Percentiles rank a stretch among this genome's conserved stretches.
phyloP scores from a whole-genome alignment of 2,329 filamentous ascomycete genomes.

The Cladophialophora yegresii region DNA sequence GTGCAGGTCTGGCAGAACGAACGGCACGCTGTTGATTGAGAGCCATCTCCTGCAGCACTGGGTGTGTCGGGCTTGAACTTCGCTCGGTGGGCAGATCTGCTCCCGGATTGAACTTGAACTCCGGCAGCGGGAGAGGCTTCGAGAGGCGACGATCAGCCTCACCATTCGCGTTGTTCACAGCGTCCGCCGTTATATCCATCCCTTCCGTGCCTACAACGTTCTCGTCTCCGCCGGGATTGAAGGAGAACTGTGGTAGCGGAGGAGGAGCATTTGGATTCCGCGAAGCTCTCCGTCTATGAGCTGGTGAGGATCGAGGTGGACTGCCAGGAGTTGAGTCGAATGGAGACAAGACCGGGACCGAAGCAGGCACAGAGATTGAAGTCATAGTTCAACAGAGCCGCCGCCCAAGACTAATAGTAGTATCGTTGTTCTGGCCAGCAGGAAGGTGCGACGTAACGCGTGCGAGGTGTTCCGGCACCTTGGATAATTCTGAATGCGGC shows the following conservation, averaged over 20 bases:
- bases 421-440: slow-evolving; percentile 30
- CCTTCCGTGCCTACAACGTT: slow-evolving; percentile 11
- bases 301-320: slow-evolving; percentile 28
- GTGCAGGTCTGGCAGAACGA: slow-evolving; percentile 34
- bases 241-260: slow-evolving; percentile 33
- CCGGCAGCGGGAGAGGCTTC: slow-evolving; percentile 31
- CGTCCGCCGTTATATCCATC: slow-evolving; percentile 9
- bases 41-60: slow-evolving; percentile 38
- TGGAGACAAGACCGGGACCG: slow-evolving; percentile 23
- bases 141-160: slow-evolving; percentile 21
- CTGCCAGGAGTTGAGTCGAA: slow-evolving; percentile 20
- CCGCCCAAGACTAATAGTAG: slow-evolving; percentile 16
- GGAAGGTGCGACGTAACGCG: slow-evolving; percentile 23
- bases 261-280: slow-evolving; percentile 31
- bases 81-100: slow-evolving; percentile 32
- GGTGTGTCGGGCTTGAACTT: slow-evolving; percentile 35
- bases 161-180: slow-evolving; percentile 9
- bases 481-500: slow-evolving; percentile 17
- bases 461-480: slow-evolving; percentile 32
- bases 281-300: slow-evolving; percentile 30
- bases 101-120: slow-evolving; percentile 38
- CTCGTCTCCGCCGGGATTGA: slow-evolving; percentile 33
- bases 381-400: slow-evolving; percentile 57
- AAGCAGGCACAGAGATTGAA: slow-evolving; percentile 32
- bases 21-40: slow-evolving; percentile 35